Evolutionary conservation across 2,329 filamentous ascomycete genomes (phyloP), one percentile per base, ranked within the genome.

Genomic region (Colletotrichum theobromicola): DNA sequence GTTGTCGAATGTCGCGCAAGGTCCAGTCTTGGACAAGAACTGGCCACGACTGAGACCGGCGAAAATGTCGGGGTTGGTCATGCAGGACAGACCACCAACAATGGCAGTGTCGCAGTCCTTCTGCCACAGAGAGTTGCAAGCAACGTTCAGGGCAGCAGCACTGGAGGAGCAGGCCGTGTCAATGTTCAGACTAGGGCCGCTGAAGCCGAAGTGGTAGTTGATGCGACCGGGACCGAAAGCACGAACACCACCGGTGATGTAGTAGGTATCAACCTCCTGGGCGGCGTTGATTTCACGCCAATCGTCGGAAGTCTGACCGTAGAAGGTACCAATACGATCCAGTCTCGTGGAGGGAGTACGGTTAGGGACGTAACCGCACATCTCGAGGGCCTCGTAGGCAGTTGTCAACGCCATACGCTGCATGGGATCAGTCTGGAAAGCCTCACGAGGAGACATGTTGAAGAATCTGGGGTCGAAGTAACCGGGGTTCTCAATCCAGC

Each of bases 31-130:
- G 34, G 93, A 94, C 77, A 96, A 85, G 84, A 96, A 96, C 79
- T 95, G 93, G 15, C 93, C 94, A 77, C 93, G 91, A 80, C 92
- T 93, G 9, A 96, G 86, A 77, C 93, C 94, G 13, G 93, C 89
- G 84, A 94, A 95, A 85, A 94, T 94, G 82, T 96, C 94, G 0
- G 94, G 93, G 84, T 95, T 95, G 67, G 94, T 95, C 83, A 95
- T 87, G 74, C 95, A 92, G 65, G 94, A 95, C 24, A 94, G 86
- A 76, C 95, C 95, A 72, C 95, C 95, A 4, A 94, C 93, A 34
- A 95, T 91, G 2, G 94, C 95, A 12, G 93, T 96, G 80, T 97
- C 94, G 76, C 93, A 95, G 77, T 97, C 94, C 69, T 93, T 92
- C 7, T 90, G 90, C 90, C 93, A 93, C 12, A 96, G 87, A 0